Base-by-base conservation (phyloP, 352 stramenopile species). In the Pythium sp. region DNA sequence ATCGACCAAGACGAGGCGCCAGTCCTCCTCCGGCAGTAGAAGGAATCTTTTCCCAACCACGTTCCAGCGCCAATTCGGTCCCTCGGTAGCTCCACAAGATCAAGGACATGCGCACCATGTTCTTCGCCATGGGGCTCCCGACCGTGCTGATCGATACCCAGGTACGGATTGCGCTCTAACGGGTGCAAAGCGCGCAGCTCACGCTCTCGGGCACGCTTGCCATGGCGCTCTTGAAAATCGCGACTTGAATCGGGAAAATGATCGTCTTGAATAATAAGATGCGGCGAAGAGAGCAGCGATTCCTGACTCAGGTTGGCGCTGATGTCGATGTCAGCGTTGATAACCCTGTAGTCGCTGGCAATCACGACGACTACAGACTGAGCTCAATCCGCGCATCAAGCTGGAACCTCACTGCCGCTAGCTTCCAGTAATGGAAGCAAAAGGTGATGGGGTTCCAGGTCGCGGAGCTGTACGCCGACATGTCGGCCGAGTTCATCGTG, bases 401-500 rank as follows among this genome's bases (percentile, higher is more conserved):
- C 7, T 26, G 26, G 14, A 24, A 18, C 14, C 15, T 38, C 24
- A 58, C 26, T 7, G 2, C 53, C 3, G 14, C 6, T 3, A 32
- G 22, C n/a, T 78, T 82, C 1, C 47, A 72, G 3, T 30, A 72
- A 24, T 81, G 77, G 75, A 64, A 63, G 26, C 58, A 60, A 36
- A 66, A 68, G 6, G 53, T 73, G 4, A 24, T 82, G 2, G 60
- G 63, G 1, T 75, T 78, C 30, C 68, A 84, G 36, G 73, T 76
- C 15, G 73, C 77, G 0, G 77, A 87, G 51, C 20, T 69, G 18
- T 79, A 77, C 30, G 72, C 79, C 20, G 72, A 84, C 51, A 86
- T 86, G 76, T 80, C 80, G 36, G 74, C 76, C 34, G 79, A 86
- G 61, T 82, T 84, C 36, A 76, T 86, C 47, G 75, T 76, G 0